Conservation (phyloP, 2,329 filamentous ascomycete species). For the Colletotrichum tamarilloi region DNA sequence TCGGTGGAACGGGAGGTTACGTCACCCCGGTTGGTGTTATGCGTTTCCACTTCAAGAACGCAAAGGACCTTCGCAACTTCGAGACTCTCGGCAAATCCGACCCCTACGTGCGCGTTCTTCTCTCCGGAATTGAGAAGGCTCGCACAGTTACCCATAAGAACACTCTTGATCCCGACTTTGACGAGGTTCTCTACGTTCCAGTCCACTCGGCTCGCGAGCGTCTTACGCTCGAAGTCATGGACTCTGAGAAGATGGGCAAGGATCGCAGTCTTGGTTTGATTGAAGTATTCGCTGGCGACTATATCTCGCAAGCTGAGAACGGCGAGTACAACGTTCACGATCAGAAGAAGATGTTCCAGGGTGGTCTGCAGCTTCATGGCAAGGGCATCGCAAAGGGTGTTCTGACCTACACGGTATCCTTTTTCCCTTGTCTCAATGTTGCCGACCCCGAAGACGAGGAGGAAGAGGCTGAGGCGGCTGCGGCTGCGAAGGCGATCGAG, state of each 20-base stretch:
- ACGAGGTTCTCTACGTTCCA: conserved; percentile 94
- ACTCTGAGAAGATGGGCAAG: conserved; percentile 90
- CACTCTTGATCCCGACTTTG: conserved; percentile 94
- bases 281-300: conserved; percentile 83
- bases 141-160: conserved; percentile 96
- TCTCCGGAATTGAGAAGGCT: conserved; percentile 91
- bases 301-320: conserved; percentile 78
- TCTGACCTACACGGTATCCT: conserved; percentile 84
- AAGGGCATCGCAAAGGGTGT: conserved; percentile 81
- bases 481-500: conserved; percentile 47
- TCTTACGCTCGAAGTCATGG: conserved; percentile 93
- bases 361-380: conserved; percentile 78
- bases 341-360: conserved; percentile 74
- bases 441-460: conserved; percentile 91
- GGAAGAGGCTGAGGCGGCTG: conserved; percentile 60
- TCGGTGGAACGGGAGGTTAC: conserved; percentile 86
- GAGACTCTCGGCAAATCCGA: conserved; percentile 98
- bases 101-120: conserved; percentile 87
- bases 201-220: conserved; percentile 88
- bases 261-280: conserved; percentile 88
- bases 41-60: conserved; percentile 90
- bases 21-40: conserved; percentile 94
- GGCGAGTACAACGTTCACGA: conserved; percentile 87
- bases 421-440: conserved; percentile 90
- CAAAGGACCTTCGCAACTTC: conserved; percentile 86